Evolutionary conservation across 225 moss, liverwort and hornwort genomes (phyloP), one percentile per base, ranked within the genome.

Genomic region (Marchantia paleacea): DNA sequence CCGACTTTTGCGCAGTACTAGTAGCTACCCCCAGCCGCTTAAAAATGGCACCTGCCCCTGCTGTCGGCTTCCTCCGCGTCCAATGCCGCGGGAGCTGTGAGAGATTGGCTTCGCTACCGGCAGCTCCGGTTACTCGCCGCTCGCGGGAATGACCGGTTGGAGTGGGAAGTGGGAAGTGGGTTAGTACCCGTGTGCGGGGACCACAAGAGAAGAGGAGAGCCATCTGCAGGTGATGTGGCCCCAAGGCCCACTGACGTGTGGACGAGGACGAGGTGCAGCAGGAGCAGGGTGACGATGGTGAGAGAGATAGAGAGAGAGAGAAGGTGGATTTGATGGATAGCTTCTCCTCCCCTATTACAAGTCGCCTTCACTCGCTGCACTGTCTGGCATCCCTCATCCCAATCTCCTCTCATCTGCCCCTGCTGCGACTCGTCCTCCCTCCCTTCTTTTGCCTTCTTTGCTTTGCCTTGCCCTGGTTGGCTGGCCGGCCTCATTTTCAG

Each of bases 1-100:
- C 75, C 75, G 49, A 75, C 15, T 55, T 55, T 55, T 53, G 22
- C 55, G 75, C 57, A 58, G 75, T 75, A 75, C 53, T 55, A 54
- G n/a, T 25, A 75, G 75, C 75, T 28, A 54, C 75, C 55, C 75
- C 55, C 75, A 28, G 28, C 75, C 75, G 75, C 75, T 54, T n/a
- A 55, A 75, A 54, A 29, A 50, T 75, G 28, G 49, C 75, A 75
- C 75, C 75, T 75, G 75, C 75, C 57, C 75, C 54, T 52, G 53
- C 57, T 75, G 75, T 75, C 75, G 75, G 75, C 25, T 75, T 55
- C 49, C 49, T 71, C 75, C 75, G 75, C 75, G 20, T 75, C 51
- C 72, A 48, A 15, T 25, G 75, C 75, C 57, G 57, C 29, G 55
- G 75, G 75, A 20, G 20, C 57, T 55, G 53, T 57, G 30, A 71